These are phyloP conservation scores for Fagopyrum tataricum DNA, from an alignment of 148 eudicot species.

Conservation along the genomic window DNA sequence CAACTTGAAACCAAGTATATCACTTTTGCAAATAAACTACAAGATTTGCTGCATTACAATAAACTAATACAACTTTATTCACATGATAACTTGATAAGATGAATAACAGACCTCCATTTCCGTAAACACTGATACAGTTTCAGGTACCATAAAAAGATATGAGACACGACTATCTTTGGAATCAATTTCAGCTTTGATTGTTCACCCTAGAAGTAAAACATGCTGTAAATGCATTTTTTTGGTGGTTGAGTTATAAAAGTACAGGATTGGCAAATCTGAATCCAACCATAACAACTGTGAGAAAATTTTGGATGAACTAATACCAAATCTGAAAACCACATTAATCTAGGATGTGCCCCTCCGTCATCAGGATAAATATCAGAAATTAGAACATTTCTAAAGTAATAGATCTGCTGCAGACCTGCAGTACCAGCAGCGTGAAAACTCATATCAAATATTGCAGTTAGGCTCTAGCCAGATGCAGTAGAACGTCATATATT, in stretches of 20 bases:
- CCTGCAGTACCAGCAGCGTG: neutral
- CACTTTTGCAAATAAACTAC: neutral
- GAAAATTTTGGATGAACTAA: neutral
- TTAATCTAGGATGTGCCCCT: neutral
- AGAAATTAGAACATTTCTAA: neutral
- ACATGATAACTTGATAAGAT: neutral
- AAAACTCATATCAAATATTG: neutral
- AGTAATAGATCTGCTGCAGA: neutral
- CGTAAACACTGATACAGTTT: neutral
- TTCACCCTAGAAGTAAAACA: neutral
- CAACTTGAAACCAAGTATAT: conserved; percentile 3
- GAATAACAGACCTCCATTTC: neutral
- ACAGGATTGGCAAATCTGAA: neutral
- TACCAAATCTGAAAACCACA: neutral
- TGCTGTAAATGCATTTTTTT: neutral
- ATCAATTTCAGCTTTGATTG: neutral
- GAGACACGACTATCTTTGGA: neutral
- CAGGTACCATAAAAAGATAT: neutral
- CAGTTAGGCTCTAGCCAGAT: neutral
- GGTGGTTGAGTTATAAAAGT: neutral
- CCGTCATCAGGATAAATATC: neutral
- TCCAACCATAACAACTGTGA: neutral
- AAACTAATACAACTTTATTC: neutral
- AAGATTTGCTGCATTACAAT: neutral
- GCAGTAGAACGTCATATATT: neutral